A percentile compares a stretch with the other conserved stretches of the same genome.
These are phyloP conservation scores for Allantophomopsis cytisporea DNA, from an alignment of 2,329 filamentous ascomycete species.

Conservation along the genomic window DNA sequence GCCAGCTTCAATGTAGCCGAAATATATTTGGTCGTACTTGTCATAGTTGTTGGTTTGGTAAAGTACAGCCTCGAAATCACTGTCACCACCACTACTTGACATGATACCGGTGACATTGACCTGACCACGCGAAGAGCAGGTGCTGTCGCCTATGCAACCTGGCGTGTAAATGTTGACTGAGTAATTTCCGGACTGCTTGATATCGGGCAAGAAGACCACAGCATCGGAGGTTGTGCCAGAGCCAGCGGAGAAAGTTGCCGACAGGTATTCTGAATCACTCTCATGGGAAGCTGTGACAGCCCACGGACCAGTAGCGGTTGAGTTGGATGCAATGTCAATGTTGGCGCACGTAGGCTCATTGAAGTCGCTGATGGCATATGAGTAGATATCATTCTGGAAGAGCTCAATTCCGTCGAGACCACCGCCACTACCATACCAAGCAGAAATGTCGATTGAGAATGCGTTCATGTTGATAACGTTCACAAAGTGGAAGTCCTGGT, in stretches of 20 bases:
- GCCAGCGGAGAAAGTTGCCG: constrained; percentile 40
- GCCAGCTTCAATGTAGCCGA: constrained; percentile 68
- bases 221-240: constrained; percentile 40
- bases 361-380: constrained; percentile 76
- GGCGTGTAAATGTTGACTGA: constrained; percentile 85
- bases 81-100: constrained; percentile 30
- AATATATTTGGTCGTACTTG: constrained; percentile 91
- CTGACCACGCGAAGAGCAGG: constrained; percentile 62
- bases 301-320: constrained; percentile 67
- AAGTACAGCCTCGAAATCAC: constrained; percentile 44
- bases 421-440: constrained; percentile 75
- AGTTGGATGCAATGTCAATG: constrained; percentile 47
- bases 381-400: constrained; percentile 71
- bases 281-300: constrained; percentile 47
- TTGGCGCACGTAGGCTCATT: constrained; percentile 76
- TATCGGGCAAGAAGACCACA: constrained; percentile 71
- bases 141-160: constrained; percentile 69
- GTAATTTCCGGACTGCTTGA: constrained; percentile 84
- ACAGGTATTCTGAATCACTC: constrained; percentile 67
- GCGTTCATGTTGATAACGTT: constrained; percentile 77
- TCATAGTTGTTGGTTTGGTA: constrained; percentile 93
- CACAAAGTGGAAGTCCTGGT: constrained; percentile 86
- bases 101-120: constrained; percentile 71
- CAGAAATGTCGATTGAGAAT: constrained; percentile 75
- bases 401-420: constrained; percentile 79